Evolutionary conservation across 768 basidiomycete species (phyloP), one percentile per base, ranked within the genome.

Genomic region (Boletus vermiculosoides): DNA sequence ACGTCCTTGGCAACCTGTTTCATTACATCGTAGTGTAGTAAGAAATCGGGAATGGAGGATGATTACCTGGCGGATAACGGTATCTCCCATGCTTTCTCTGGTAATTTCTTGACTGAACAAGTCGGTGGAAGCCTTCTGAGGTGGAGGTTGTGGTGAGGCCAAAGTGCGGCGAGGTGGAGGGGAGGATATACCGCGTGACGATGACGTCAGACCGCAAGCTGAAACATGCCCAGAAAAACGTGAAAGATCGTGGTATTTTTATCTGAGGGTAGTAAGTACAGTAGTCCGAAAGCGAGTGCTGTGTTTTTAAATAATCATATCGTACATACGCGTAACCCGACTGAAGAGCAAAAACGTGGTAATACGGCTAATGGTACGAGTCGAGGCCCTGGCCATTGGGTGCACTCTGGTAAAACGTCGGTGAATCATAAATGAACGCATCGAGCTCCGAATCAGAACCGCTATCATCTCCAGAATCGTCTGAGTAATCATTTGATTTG

Each of bases 381-480:
- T 50, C 6, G 34, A 63, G 45, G 10, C 52, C 57, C 33, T 33
- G 55, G 13, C 80, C 81, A 66, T 84, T 84, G 18, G 78, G 76
- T 55, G 79, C 72, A 61, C 66, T 76, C 54, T 71, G 77, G 63
- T 77, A 79, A 40, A 76, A 66, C 57, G 75, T 59, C 5, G 78
- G 78, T 18, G 83, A 79, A 70, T 87, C 85, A 59, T 81, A 87
- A 55, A 85, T 76, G 63, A 87, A 87, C 34, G 82, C 83, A 66
- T 87, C 85, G 5, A 72, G 54, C 54, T 63, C 73, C 3, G 73
- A 69, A 75, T 60, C 73, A 33, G 66, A 65, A 44, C 63, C 70
- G 39, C 76, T 78, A 39, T 76, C 76, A 36, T 80, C 75, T 23
- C 77, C 83, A 33, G 80, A 83, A 47, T 77, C 74, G 10, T 83